phyloP scores from a whole-genome alignment of 441 rosid genomes.

The Jatropha multifida region DNA sequence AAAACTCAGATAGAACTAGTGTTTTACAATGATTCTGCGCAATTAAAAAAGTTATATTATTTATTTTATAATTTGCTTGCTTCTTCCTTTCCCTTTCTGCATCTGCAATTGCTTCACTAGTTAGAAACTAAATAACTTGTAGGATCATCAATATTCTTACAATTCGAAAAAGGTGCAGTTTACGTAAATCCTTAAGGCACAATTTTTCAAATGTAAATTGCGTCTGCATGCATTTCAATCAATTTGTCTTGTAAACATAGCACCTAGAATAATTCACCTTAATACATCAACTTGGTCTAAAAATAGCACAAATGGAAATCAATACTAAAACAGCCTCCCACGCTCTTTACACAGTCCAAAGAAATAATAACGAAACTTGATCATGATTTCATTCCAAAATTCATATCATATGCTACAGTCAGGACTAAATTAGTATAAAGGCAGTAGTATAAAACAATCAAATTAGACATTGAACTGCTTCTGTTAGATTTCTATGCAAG shows the following conservation, averaged over 20 bases:
- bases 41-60: background rate
- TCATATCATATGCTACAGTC: background rate
- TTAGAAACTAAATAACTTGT: background rate
- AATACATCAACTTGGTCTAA: background rate
- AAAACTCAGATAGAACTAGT: background rate
- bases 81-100: background rate
- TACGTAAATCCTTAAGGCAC: background rate
- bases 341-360: background rate
- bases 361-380: background rate
- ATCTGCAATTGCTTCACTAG: background rate
- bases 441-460: background rate
- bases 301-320: background rate
- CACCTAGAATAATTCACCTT: background rate
- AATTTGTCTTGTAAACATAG: background rate
- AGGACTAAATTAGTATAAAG: background rate
- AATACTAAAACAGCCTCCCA: background rate
- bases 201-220: background rate
- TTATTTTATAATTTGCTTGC: background rate
- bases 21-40: background rate
- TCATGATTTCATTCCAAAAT: background rate
- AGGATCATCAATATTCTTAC: background rate
- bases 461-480: background rate
- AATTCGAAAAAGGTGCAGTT: background rate
- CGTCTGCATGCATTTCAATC: background rate
- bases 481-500: background rate